These are phyloP conservation scores for Lachancea sp. DNA, from an alignment of 805 yeast genomes.

Conservation along the genomic window DNA sequence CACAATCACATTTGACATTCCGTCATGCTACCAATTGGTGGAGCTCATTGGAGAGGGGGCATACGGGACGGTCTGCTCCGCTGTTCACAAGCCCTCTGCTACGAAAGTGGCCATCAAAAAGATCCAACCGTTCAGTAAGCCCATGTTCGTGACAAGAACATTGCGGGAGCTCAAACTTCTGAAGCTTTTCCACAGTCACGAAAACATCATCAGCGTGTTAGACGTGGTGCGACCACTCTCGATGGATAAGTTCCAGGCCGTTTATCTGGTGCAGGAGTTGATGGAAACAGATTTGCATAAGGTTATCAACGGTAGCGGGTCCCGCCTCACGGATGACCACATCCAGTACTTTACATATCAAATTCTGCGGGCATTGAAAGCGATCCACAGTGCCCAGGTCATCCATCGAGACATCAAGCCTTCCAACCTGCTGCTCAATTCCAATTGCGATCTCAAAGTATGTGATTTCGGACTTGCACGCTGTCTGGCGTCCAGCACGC, in stretches of 20 bases:
- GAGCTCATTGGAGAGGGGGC: constrained; percentile 75
- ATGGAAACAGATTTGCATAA: constrained; percentile 72
- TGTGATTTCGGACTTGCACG: constrained; percentile 78
- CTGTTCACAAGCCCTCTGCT: constrained; percentile 53
- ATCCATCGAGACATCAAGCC: constrained; percentile 77
- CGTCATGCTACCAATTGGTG: constrained; percentile 52
- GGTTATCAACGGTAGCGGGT: constrained; percentile 38
- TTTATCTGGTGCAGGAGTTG: constrained; percentile 67
- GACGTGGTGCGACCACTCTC: constrained; percentile 61
- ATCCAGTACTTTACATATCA: constrained; percentile 67
- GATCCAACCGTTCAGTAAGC: constrained; percentile 62
- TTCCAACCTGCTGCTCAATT: constrained; percentile 58
- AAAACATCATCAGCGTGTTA: constrained; percentile 59
- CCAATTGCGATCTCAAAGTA: constrained; percentile 66
- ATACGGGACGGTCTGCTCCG: constrained; percentile 71
- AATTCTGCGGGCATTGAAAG: constrained; percentile 60
- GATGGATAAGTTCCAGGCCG: constrained; percentile 59
- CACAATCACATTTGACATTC: constrained; percentile 55
- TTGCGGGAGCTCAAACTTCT: constrained; percentile 63
- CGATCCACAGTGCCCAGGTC: constrained; percentile 65
- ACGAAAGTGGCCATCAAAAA: constrained; percentile 71
- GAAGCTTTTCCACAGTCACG: constrained; percentile 59
- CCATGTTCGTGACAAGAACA: constrained; percentile 62
- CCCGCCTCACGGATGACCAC: constrained; percentile 53
- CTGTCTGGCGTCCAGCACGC: constrained; percentile 36